Base-by-base conservation (phyloP, 192 early-diverging fungal genomes). In the Backusella tuberculispora region DNA sequence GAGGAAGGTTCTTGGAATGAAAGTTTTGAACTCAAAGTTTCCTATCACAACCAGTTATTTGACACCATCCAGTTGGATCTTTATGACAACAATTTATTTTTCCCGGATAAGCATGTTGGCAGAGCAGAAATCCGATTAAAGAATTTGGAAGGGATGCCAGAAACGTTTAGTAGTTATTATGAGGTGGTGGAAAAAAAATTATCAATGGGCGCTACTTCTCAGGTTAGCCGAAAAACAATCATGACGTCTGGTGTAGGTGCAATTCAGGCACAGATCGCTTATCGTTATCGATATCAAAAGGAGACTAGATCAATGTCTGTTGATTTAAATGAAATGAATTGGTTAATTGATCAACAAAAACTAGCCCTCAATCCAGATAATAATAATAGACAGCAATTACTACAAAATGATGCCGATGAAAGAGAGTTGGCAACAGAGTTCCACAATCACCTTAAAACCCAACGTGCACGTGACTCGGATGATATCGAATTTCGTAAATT, bases 111-210 rank as follows among this genome's bases (percentile, higher is more conserved):
- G 29, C 86, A 88, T 68, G 77, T 94, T 17, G 92, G 92, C 3
- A 84, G 92, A 26, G 86, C 88, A 8, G 92, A 94, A 79, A 89
- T 94, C 29, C 85, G 88, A 15, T 70, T 92, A 4, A 84, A 83
- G 10, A 83, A 85, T 34, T 81, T 94, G 7, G 84, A 88, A 6
- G 90, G 90, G 8, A 84, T 94, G 47, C 92, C 92, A 15, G 90
- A 92, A 72, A 85, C 84, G 7, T 92, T 92, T 60, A 88, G 87
- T 13, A 83, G 89, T 76, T 94, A 91, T 75, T 92, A 92, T 74
- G 92, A 94, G 75, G 89, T 94, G 45, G 91, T 91, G 88, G 91
- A 94, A 77, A 85, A 87, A 71, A 92, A 88, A 69, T 77, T 89
- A 60, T 83, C 91, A 0, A 76, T 82, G 17, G 86, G 87, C 43